Conservation (phyloP, 805 yeast species). For the Yarrowia deformans region DNA sequence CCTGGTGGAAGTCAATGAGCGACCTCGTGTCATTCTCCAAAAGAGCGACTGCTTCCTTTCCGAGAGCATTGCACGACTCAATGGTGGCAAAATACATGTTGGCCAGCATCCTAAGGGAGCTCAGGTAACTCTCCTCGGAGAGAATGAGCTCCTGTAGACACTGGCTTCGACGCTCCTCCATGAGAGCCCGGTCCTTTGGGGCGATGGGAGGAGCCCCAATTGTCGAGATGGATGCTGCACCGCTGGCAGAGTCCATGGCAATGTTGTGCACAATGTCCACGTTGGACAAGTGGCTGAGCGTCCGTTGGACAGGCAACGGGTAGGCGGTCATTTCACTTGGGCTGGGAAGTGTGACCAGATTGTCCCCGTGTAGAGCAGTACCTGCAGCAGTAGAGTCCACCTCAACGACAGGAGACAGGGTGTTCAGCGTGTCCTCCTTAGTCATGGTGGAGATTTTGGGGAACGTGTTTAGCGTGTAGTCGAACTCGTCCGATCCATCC, state of each 20-base stretch:
- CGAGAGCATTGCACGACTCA: conserved; percentile 18
- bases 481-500: conserved; percentile 35
- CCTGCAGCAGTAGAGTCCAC: conserved; percentile 9
- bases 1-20: conserved; percentile 35
- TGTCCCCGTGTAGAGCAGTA: background rate
- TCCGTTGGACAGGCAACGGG: conserved; percentile 13
- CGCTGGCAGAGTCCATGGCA: conserved; percentile 23
- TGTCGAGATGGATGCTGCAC: conserved; percentile 20
- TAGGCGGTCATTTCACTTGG: conserved; percentile 3
- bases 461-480: conserved; percentile 32
- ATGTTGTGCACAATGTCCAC: conserved; percentile 26
- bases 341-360: background rate
- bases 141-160: conserved; percentile 35
- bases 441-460: conserved; percentile 13
- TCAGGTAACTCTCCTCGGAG: conserved; percentile 29
- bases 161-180: conserved; percentile 32
- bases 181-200: conserved; percentile 21
- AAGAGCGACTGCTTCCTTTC: conserved; percentile 13
- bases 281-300: conserved; percentile 27
- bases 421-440: conserved; percentile 5
- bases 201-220: background rate
- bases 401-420: conserved; percentile 15
- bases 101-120: conserved; percentile 18
- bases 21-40: conserved; percentile 28
- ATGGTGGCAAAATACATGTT: conserved; percentile 37